A percentile compares a stretch with the other conserved stretches of the same genome.
These are phyloP conservation scores for Botryotinia narcissicola DNA, from an alignment of 2,329 filamentous ascomycete species.

Conservation along the genomic window DNA sequence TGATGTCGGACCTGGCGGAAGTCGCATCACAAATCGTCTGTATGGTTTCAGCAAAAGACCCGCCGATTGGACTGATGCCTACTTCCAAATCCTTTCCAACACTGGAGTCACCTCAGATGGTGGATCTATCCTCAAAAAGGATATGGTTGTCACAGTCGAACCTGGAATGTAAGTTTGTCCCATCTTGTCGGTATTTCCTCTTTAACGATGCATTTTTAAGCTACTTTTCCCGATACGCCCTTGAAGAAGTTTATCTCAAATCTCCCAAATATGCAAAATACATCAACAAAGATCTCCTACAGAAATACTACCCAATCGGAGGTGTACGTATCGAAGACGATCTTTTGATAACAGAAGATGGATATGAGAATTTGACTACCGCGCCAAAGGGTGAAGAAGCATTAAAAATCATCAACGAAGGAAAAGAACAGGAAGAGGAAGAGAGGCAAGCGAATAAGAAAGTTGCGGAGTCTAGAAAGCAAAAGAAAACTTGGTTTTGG, in stretches of 20 bases:
- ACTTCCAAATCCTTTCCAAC: constrained; percentile 22
- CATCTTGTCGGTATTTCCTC: not conserved
- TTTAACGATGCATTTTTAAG: constrained; percentile 40
- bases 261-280: constrained; percentile 57
- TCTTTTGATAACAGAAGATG: constrained; percentile 73
- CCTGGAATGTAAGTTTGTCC: constrained; percentile 60
- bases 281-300: constrained; percentile 64
- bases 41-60: constrained; percentile 12
- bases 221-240: constrained; percentile 73
- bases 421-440: constrained; percentile 18
- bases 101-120: constrained; percentile 11
- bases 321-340: constrained; percentile 94
- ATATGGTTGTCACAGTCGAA: constrained; percentile 76
- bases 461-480: constrained; percentile 1
- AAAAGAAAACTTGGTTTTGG: constrained; percentile 30
- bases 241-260: constrained; percentile 66
- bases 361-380: constrained; percentile 79
- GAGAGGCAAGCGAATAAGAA: constrained; percentile 10
- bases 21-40: constrained; percentile 38
- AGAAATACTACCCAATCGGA: constrained; percentile 73
- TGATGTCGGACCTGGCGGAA: constrained; percentile 49
- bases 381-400: constrained; percentile 75
- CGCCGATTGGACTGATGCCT: constrained; percentile 24
- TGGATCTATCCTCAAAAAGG: constrained; percentile 48
- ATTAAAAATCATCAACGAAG: constrained; percentile 54